Evolutionary conservation across 495 filamentous ascomycete genomes (phyloP), one percentile per base, ranked within the genome.

Genomic region (Glarea lozoyensis): DNA sequence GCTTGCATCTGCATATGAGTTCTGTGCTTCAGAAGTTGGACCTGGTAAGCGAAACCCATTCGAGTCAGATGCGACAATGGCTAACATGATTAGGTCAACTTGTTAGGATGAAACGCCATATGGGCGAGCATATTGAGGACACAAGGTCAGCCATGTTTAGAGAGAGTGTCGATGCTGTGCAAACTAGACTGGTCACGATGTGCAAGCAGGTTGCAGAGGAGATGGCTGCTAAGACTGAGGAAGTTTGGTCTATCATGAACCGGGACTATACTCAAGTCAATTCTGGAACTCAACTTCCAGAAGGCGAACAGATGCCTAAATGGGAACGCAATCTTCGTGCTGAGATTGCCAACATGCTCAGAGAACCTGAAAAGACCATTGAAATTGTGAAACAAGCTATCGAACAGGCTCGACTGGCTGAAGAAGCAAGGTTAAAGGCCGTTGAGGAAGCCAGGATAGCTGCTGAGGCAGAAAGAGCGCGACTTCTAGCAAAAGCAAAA

Each of bases 41-140:
- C 15, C 3, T 20, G 35, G 35, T n/a, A 9, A 37, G 16, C 22
- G 17, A 16, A 6, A 12, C 37, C 16, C 7, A 39, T 17, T 39
- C 12, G 6, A 6, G 5, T 22, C 4, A 12, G 10, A 9, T 19
- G 6, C 4, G 12, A 25, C 7, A 6, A 21, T 39, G 7, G 5
- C 32, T 35, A 10, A 35, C 5, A 5, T 10, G 17, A 9, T 6
- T 35, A 15, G 79, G 78, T 0, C 65, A 52, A 13, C 77, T 53
- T 46, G 57, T 45, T 21, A 67, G 78, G 1, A 82, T 82, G 73
- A 82, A 77, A 48, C 45, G 17, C 2, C 37, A 49, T 23, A 81
- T 82, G 75, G 43, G 46, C 0, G 20, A 30, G n/a, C 70, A 82
- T 45, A 67, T 83, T 5, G 54, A 60, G 3, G 23, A 36, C 0